phyloP scores from a whole-genome alignment of 1,284 basidiomycete genomes.

The Athelia psychrophila region DNA sequence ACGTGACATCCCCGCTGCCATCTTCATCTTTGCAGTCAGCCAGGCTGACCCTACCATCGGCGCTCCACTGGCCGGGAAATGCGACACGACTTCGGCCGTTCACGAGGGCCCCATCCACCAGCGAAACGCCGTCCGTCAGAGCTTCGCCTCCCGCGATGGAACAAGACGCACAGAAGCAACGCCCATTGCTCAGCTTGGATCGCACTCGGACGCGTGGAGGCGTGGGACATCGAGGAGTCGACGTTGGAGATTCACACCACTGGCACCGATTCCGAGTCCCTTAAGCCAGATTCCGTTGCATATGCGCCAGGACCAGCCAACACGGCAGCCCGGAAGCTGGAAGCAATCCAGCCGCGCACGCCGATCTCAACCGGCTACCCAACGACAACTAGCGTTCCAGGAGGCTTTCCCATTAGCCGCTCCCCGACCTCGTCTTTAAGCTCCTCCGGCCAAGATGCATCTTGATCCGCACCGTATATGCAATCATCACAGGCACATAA shows the following conservation, averaged over 20 bases:
- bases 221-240: conserved; percentile 79
- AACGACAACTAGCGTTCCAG: not conserved
- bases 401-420: not conserved
- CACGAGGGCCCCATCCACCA: conserved; percentile 77
- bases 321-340: conserved; percentile 48
- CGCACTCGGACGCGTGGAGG: conserved; percentile 58
- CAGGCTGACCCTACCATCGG: not conserved
- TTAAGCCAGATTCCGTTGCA: conserved; percentile 34
- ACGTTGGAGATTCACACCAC: conserved; percentile 65
- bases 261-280: conserved; percentile 32
- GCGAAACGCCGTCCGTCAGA: conserved; percentile 66
- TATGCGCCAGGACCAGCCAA: conserved; percentile 50
- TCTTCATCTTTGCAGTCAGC: not conserved
- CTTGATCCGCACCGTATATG: conserved; percentile 47
- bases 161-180: conserved; percentile 65
- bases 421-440: not conserved
- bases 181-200: conserved; percentile 83
- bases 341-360: too few species aligned
- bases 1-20: not conserved
- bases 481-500: conserved; percentile 65
- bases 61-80: conserved; percentile 60
- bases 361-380: too few species aligned
- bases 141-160: conserved; percentile 59
- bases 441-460: conserved; percentile 29
- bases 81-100: conserved; percentile 87